These are phyloP conservation scores for Dactylella cylindrospora DNA, from an alignment of 2,329 filamentous ascomycete genomes.

Conservation along the genomic window DNA sequence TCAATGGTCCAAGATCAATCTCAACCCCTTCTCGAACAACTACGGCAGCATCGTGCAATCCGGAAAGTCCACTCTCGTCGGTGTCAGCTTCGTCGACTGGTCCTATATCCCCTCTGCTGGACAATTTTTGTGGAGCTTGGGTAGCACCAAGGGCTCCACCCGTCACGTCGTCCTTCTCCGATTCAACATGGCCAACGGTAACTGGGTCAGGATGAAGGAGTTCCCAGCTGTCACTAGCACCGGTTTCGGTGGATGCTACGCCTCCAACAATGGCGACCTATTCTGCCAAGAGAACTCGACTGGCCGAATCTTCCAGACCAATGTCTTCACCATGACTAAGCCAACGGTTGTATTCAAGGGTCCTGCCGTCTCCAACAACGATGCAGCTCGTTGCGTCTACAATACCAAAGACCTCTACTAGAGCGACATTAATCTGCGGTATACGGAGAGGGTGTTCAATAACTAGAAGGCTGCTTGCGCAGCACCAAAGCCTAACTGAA, in stretches of 20 bases:
- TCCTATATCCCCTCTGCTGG: conserved; percentile 5
- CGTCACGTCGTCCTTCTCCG: background rate
- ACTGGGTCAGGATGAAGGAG: background rate
- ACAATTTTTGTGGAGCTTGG: background rate
- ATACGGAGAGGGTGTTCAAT: too few relatives aligned
- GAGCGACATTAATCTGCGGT: too few relatives aligned
- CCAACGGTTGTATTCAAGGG: background rate
- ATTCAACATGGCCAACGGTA: background rate
- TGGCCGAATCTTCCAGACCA: background rate
- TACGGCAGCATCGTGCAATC: background rate
- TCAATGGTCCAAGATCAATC: too few relatives aligned
- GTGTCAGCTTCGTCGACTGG: conserved; percentile 1
- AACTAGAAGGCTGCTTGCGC: too few relatives aligned
- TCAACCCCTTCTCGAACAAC: background rate
- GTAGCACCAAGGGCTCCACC: background rate
- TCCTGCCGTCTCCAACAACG: background rate
- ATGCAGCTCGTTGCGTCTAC: conserved; percentile 13
- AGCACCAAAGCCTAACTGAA: too few relatives aligned
- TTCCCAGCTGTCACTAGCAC: too few relatives aligned
- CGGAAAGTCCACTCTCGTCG: background rate
- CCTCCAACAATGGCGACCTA: background rate
- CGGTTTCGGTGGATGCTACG: background rate
- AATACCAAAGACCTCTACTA: too few relatives aligned
- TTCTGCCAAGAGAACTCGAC: background rate
- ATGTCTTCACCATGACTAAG: background rate